Conservation (phyloP, 2,329 filamentous ascomycete species). For the Macroventuria anomochaeta region DNA sequence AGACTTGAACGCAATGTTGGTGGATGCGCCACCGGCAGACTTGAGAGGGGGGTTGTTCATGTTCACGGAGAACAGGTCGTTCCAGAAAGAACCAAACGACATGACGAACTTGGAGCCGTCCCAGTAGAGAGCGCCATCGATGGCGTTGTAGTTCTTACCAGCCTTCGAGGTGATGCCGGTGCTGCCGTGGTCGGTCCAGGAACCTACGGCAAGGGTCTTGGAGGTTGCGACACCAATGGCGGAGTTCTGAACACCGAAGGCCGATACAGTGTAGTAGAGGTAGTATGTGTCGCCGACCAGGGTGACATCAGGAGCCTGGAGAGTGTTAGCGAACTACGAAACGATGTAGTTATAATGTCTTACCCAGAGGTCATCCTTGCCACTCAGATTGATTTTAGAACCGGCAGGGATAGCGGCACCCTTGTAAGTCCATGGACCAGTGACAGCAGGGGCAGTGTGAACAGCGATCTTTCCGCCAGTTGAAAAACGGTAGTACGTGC, state of each 20-base stretch:
- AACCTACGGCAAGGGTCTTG: conserved; percentile 52
- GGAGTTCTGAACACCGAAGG: conserved; percentile 66
- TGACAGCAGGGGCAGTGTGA: conserved; percentile 55
- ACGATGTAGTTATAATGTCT: conserved; percentile 4
- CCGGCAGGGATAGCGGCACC: conserved; percentile 56
- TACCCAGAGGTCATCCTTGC: conserved; percentile 60
- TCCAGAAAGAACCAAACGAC: conserved; percentile 74
- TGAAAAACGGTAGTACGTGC: conserved; percentile 61
- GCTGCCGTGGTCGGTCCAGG: conserved; percentile 66
- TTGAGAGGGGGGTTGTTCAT: conserved; percentile 52
- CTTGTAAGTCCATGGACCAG: conserved; percentile 59
- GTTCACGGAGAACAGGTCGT: conserved; percentile 65
- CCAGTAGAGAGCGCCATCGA: conserved; percentile 59
- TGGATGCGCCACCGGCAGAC: conserved; percentile 41
- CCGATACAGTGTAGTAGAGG: conserved; percentile 70
- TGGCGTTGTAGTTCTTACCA: conserved; percentile 55
- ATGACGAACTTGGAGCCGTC: conserved; percentile 56
- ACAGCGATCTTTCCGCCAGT: conserved; percentile 59
- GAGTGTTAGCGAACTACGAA: not conserved
- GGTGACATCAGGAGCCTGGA: conserved; percentile 67
- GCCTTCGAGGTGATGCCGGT: conserved; percentile 56
- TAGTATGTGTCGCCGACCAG: conserved; percentile 66
- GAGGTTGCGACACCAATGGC: conserved; percentile 66
- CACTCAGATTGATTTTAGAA: conserved; percentile 54
- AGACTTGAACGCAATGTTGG: conserved; percentile 62